A percentile compares a stretch with the other conserved stretches of the same genome.
phyloP scores from a whole-genome alignment of 352 stramenopile species.

The Blastocystis sp. region DNA sequence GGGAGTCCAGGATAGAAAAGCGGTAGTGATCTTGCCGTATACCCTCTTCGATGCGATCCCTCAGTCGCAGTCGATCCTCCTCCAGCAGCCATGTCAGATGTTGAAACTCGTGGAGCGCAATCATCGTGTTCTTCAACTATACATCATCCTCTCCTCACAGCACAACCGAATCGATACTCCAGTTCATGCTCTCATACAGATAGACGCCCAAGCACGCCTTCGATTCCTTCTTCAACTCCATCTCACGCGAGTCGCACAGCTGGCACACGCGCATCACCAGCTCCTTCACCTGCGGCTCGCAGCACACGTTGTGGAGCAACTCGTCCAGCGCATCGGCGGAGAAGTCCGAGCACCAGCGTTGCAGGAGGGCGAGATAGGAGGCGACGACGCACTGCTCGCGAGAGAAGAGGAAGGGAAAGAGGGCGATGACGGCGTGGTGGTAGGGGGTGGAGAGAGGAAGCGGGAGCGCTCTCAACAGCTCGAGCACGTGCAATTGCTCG shows the following conservation, averaged over 20 bases:
- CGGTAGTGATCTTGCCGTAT: neutral
- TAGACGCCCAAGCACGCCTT: neutral
- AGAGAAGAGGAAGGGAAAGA: conserved; percentile 6
- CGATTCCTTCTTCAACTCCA: neutral
- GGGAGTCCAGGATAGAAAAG: neutral
- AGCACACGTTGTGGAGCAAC: neutral
- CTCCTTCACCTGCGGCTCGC: neutral
- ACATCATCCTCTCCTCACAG: neutral
- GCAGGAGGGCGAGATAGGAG: neutral
- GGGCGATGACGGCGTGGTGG: neutral
- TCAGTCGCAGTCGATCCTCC: neutral
- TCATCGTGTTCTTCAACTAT: neutral
- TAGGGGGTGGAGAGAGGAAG: neutral
- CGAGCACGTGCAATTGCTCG: neutral
- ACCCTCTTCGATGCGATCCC: neutral
- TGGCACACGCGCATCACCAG: neutral
- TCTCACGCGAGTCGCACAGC: neutral
- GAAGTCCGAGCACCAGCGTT: neutral
- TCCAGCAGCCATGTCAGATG: neutral
- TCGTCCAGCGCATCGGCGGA: neutral
- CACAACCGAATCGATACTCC: neutral
- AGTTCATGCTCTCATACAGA: neutral
- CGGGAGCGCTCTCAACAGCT: neutral
- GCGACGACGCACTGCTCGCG: neutral
- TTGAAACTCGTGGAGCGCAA: neutral